A percentile compares a stretch with the other conserved stretches of the same genome.
Evolutionary conservation across 2,329 filamentous ascomycete species (phyloP).

Genomic region (Pezicula neosporulosa): DNA sequence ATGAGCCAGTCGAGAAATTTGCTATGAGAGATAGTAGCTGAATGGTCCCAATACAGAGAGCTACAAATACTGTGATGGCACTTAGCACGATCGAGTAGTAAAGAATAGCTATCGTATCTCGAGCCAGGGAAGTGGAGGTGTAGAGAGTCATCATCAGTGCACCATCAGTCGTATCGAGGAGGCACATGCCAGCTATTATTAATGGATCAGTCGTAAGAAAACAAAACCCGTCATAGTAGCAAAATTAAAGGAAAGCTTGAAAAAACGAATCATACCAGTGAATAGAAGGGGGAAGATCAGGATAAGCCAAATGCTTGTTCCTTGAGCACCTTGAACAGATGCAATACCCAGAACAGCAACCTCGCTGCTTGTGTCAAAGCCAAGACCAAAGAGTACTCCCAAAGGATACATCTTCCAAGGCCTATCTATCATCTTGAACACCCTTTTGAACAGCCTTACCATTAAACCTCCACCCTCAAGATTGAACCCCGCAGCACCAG

Average conservation of each 20-base stretch:
- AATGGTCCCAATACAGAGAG: conserved; percentile 71
- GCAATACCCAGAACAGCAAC: conserved; percentile 89
- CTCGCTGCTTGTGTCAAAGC: conserved; percentile 94
- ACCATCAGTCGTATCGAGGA: conserved; percentile 88
- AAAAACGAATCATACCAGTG: conserved; percentile 54
- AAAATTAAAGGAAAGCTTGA: not conserved
- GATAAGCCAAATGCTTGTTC: conserved; percentile 91
- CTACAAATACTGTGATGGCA: conserved; percentile 30
- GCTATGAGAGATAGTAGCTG: conserved; percentile 78
- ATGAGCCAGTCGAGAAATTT: conserved; percentile 71
- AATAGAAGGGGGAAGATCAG: conserved; percentile 88
- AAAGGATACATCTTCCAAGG: conserved; percentile 97
- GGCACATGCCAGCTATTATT: conserved; percentile 77
- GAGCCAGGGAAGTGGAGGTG: conserved; percentile 71
- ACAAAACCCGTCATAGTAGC: not conserved
- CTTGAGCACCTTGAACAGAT: conserved; percentile 78
- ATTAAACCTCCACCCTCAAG: conserved; percentile 77
- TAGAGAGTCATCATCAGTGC: conserved; percentile 95
- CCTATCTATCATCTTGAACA: conserved; percentile 71
- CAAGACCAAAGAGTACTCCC: conserved; percentile 83
- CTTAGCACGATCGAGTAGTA: conserved; percentile 68
- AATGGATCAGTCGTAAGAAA: conserved; percentile 2
- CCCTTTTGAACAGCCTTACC: conserved; percentile 63
- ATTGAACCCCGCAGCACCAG: conserved; percentile 44
- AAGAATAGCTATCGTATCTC: conserved; percentile 82